Base-by-base conservation (phyloP, 108 stramenopile genomes). In the Thalassiosira profunda region DNA sequence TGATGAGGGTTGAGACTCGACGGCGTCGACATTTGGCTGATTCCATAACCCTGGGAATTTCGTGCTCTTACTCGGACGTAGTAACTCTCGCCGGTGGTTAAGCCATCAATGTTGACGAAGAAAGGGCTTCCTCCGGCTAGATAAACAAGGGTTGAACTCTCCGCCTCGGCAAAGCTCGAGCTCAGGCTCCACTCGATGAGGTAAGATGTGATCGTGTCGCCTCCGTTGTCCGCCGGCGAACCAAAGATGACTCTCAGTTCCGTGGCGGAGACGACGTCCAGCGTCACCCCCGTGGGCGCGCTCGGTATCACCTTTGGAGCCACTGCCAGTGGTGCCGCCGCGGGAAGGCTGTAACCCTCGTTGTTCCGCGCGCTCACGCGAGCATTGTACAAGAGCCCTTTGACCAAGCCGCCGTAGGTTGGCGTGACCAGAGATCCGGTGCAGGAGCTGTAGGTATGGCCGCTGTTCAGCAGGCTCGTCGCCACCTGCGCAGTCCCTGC, bases 121-220 rank as follows among this genome's bases (percentile, higher is more conserved):
- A 91, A 96, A 6, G 95, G 95, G 25, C 88, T 86, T 4, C 95
- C 95, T 4, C 87, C 86, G 10, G 67, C 74, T 17, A 96, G 64
- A 41, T 87, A 84, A 20, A 54, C 70, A 5, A 88, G 55, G 0
- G 72, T 54, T 5, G 81, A 62, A 3, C 63, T 59, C 21, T 77
- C 41, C 5, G 51, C 55, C 42, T 68, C 54, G 11, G 37, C 25
- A 56, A 93, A 94, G 14, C 58, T 60, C 14, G 65, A 51, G 15
- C 62, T 72, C 21, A 68, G 64, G n/a, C 82, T 80, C 84, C 90
- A 93, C 68, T 94, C 86, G 29, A 96, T 79, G 60, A 73, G 44
- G 72, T 94, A 96, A 14, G 80, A 47, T 18, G 82, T 86, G 20
- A 96, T 84, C 11, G 71, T 72, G 52, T 86, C 90, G 25, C 95